Conservation (phyloP, 139 green algal genomes). For the Micractinium sp. region DNA sequence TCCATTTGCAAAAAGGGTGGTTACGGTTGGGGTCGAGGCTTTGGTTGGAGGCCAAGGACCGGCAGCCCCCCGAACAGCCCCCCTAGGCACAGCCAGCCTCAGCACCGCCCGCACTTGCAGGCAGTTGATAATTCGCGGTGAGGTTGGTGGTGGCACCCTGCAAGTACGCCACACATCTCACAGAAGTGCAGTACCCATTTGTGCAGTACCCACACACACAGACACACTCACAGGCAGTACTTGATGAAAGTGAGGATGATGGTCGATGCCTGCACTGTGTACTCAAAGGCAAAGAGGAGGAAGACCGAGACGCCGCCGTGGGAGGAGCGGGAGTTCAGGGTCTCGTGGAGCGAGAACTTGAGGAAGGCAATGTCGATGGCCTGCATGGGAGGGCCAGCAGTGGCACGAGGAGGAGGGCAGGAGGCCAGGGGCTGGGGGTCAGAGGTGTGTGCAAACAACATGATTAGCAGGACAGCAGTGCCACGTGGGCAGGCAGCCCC, state of each 20-base stretch:
- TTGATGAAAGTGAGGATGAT: constrained; percentile 81
- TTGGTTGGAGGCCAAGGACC: no score
- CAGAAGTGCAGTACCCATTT: not conserved
- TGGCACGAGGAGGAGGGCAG: not conserved
- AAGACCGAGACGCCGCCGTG: constrained; percentile 80
- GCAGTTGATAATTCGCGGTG: not conserved
- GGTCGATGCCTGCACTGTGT: constrained; percentile 73
- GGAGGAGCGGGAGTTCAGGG: constrained; percentile 44
- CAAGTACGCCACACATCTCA: not conserved
- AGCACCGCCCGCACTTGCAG: no score
- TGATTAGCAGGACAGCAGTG: not conserved
- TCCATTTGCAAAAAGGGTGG: no score
- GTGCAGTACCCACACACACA: not conserved
- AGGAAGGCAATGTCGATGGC: constrained; percentile 84
- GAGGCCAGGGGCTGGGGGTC: no score
- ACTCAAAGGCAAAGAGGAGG: constrained; percentile 99
- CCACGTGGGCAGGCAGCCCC: not conserved
- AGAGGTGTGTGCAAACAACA: no score
- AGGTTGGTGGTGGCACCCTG: no score
- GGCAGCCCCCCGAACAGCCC: no score
- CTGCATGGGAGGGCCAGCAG: constrained; percentile 45
- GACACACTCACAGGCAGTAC: constrained; percentile 64
- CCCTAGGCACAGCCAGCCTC: no score
- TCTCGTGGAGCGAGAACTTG: constrained; percentile 77
- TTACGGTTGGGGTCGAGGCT: no score